Conservation (phyloP, 306 rosid genomes). For the Quercus wislizeni region DNA sequence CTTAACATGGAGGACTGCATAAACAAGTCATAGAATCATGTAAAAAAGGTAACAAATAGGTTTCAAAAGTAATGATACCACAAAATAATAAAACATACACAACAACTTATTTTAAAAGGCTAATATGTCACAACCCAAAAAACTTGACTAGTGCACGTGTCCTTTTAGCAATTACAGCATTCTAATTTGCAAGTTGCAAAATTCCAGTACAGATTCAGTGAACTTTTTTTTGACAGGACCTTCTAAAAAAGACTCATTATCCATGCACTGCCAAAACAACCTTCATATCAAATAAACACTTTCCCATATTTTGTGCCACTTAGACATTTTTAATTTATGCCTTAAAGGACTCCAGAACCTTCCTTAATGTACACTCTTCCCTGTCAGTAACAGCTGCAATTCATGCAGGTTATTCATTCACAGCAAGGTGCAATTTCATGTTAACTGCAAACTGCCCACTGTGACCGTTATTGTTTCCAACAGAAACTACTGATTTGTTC, state of each 20-base stretch:
- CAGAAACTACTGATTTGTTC: neutral
- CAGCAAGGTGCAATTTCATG: neutral
- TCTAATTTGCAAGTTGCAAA: neutral
- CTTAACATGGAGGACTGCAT: neutral
- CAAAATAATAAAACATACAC: neutral
- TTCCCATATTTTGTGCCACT: neutral
- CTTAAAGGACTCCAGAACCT: neutral
- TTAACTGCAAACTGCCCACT: neutral
- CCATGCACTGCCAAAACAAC: neutral
- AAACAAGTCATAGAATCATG: neutral
- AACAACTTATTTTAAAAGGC: neutral
- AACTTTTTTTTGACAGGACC: neutral
- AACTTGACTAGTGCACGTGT: neutral
- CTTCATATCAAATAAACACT: neutral
- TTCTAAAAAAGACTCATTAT: neutral
- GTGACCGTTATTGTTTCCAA: neutral
- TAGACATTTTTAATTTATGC: neutral
- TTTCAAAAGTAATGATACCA: neutral
- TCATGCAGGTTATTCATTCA: neutral
- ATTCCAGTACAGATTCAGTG: neutral
- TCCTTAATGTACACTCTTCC: neutral
- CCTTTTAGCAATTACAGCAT: neutral
- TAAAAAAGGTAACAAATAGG: neutral
- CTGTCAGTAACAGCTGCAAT: neutral
- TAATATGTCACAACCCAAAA: conserved; percentile 1